Conservation (phyloP, 352 stramenopile genomes). For the Peronosclerospora sorghi region DNA sequence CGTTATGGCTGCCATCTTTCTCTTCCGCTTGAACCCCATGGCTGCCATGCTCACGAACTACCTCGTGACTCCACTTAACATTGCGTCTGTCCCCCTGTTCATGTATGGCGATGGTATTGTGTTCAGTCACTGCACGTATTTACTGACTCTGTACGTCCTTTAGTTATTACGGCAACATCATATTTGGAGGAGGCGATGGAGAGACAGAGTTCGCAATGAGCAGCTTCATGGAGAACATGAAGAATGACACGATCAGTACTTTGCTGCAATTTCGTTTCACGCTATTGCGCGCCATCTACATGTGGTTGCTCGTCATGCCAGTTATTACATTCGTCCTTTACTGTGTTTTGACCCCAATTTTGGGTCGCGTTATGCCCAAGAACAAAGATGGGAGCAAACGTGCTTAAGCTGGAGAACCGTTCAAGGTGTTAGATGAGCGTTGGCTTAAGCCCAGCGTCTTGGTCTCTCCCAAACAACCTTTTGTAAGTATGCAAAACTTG, state of each 20-base stretch:
- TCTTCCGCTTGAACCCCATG: slow-evolving; percentile 72
- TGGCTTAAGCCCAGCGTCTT: no score
- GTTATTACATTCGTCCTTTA: slow-evolving; percentile 58
- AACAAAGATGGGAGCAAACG: slow-evolving; percentile 31
- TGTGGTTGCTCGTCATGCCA: slow-evolving; percentile 59
- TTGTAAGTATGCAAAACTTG: no score
- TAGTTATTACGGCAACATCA: slow-evolving; percentile 50
- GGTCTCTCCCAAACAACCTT: no score
- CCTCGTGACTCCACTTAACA: slow-evolving; percentile 66
- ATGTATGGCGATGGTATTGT: slow-evolving; percentile 33
- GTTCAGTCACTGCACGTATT: neutral
- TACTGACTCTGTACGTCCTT: neutral
- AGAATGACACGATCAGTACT: slow-evolving; percentile 63
- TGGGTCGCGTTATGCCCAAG: slow-evolving; percentile 59
- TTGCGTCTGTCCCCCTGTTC: slow-evolving; percentile 63
- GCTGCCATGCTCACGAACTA: slow-evolving; percentile 80
- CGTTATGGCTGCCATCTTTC: slow-evolving; percentile 64
- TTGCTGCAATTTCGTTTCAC: slow-evolving; percentile 72
- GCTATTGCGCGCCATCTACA: slow-evolving; percentile 67
- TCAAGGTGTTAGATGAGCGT: no score
- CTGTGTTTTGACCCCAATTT: slow-evolving; percentile 48
- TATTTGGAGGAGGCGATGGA: slow-evolving; percentile 33
- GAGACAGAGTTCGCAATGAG: slow-evolving; percentile 54
- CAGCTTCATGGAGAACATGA: slow-evolving; percentile 58
- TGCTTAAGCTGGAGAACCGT: slow-evolving; percentile 16